Evolutionary conservation across 495 filamentous ascomycete species (phyloP), one percentile per base, ranked within the genome.

Genomic region (Pseudomonodictys pantanalensis): DNA sequence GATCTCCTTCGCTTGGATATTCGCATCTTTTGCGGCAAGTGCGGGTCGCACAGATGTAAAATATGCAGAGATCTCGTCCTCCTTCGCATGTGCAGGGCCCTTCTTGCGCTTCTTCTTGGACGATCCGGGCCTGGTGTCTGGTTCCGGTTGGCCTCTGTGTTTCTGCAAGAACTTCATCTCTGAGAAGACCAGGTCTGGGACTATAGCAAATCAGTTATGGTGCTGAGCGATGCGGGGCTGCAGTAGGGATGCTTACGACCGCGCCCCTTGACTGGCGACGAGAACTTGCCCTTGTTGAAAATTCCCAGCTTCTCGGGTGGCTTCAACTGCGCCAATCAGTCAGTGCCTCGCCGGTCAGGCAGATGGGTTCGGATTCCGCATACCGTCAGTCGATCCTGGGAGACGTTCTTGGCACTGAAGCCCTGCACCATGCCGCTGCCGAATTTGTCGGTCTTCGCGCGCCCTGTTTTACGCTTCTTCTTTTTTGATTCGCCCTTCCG

Each of bases 271-370:
- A 81, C 56, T 25, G 79, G 80, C 41, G 79, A 82, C 10, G 88
- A 91, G 25, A 81, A 75, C 48, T 80, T 82, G 1, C 87, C 87
- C 66, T 85, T 91, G 23, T 79, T 81, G 69, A 92, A 92, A 6
- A 93, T 72, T 0, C 89, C 90, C 66, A 76, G 70, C 35, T 67
- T 75, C 44, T 73, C 71, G 63, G 66, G 71, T 63, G 76, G 83
- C 41, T 76, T 79, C 20, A 86, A 75, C 86, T 90, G 49, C 35
- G 46, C 56, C 52, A 61, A 52, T 64, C 26, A 41, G n/a, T 64
- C 51, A 68, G 56, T 47, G 15, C 22, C n/a, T 7, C 35, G 12
- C 20, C 29, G 29, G 44, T 17, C 38, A 59, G 35, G 45, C 33
- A 33, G 23, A 62, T 78, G 66, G 74, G 86, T 90, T 49, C 88